Conservation (phyloP, 2,329 filamentous ascomycete genomes). For the Mycocentrospora acerina region DNA sequence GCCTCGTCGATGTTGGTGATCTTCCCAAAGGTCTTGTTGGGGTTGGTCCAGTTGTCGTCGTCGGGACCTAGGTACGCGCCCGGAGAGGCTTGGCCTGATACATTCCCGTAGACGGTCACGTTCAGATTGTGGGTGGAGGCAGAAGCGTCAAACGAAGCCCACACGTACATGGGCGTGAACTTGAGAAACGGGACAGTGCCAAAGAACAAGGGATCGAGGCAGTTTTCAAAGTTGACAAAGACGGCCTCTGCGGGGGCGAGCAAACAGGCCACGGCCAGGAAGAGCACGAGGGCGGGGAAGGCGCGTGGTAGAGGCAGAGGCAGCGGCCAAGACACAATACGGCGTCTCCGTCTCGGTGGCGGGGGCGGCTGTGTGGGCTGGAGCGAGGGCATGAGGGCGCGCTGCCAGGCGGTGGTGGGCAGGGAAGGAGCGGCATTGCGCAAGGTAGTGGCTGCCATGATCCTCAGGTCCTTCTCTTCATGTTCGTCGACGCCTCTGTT, state of each 20-base stretch:
- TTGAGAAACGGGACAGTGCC: constrained; percentile 68
- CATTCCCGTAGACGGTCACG: constrained; percentile 86
- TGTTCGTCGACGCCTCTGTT: constrained; percentile 19
- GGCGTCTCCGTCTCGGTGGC: constrained; percentile 29
- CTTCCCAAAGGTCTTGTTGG: constrained; percentile 68
- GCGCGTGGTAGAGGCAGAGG: constrained; percentile 7
- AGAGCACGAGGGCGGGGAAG: constrained; percentile 23
- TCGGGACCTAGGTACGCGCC: constrained; percentile 61
- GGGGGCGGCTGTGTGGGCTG: constrained; percentile 34
- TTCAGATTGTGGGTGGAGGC: constrained; percentile 65
- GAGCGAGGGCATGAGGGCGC: constrained; percentile 25
- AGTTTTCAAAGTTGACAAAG: constrained; percentile 80
- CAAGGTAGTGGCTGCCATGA: constrained; percentile 29
- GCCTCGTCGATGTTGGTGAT: constrained; percentile 65
- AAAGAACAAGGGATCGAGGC: constrained; percentile 60
- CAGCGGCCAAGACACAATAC: neutral
- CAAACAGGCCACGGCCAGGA: constrained; percentile 25
- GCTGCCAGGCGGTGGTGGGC: constrained; percentile 5
- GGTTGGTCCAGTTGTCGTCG: constrained; percentile 62
- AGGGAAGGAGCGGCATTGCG: constrained; percentile 16
- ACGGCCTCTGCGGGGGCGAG: constrained; percentile 47
- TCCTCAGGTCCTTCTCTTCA: constrained; percentile 26
- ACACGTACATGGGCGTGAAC: constrained; percentile 74
- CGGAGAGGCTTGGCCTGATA: constrained; percentile 68
- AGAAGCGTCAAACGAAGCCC: constrained; percentile 69